These are phyloP conservation scores for Tricholoma furcatifolium DNA, from an alignment of 768 basidiomycete species.

Conservation along the genomic window DNA sequence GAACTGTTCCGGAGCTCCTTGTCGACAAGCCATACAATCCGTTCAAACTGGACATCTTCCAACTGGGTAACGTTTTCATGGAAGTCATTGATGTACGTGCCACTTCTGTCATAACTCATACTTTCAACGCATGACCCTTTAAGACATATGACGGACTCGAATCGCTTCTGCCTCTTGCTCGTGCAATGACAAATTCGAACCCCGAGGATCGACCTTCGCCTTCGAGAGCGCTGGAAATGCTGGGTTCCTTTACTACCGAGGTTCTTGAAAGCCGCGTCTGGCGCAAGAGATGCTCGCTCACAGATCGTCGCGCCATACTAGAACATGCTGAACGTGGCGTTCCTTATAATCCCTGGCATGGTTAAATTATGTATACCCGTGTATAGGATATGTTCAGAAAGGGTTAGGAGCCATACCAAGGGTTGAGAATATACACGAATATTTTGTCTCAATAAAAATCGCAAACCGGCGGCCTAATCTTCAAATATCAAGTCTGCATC, in stretches of 20 bases:
- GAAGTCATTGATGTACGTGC: background rate
- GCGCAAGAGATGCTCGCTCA: no score
- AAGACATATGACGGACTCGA: background rate
- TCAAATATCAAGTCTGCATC: no score
- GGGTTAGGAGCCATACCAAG: no score
- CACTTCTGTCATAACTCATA: background rate
- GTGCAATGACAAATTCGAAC: background rate
- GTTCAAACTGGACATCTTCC: conserved; percentile 2
- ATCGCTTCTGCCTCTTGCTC: background rate
- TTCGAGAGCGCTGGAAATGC: background rate
- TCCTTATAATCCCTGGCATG: no score
- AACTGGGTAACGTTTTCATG: background rate
- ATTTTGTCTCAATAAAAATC: no score
- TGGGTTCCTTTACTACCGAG: background rate
- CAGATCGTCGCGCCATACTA: no score
- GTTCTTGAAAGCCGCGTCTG: background rate
- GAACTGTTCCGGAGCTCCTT: background rate
- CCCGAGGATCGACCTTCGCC: background rate
- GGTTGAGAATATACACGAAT: no score
- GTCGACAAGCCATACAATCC: background rate
- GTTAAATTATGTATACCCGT: no score
- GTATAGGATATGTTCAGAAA: no score
- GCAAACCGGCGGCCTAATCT: no score
- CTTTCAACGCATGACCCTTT: background rate
- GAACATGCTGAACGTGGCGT: no score